A percentile compares a stretch with the other conserved stretches of the same genome.
phyloP scores from a whole-genome alignment of 2,329 filamentous ascomycete genomes.

The Pseudocercospora vitis region DNA sequence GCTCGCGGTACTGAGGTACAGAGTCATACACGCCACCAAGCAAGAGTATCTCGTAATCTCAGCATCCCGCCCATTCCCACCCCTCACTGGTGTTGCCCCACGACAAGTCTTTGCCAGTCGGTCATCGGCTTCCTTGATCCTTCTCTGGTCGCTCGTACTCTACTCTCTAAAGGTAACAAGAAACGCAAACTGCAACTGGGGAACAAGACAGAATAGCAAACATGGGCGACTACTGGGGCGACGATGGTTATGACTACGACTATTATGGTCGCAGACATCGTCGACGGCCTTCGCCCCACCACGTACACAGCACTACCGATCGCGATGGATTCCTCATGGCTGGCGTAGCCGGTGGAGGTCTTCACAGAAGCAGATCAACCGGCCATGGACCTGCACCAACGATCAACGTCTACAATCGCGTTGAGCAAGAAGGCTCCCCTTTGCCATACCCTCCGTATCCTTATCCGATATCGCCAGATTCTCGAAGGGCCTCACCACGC shows the following conservation, averaged over 20 bases:
- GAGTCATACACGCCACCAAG: neutral
- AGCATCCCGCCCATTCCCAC: slow-evolving; percentile 8
- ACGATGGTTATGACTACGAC: slow-evolving; percentile 29
- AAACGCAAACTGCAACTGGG: too few relatives aligned
- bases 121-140: slow-evolving; percentile 4
- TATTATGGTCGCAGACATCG: slow-evolving; percentile 20
- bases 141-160: neutral
- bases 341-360: slow-evolving; percentile 28
- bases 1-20: slow-evolving; percentile 2
- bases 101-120: slow-evolving; percentile 4
- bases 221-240: slow-evolving; percentile 27
- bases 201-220: neutral
- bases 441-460: slow-evolving; percentile 19
- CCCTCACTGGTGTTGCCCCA: slow-evolving; percentile 17
- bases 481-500: slow-evolving; percentile 24
- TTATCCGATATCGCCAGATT: slow-evolving; percentile 32
- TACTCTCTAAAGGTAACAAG: too few relatives aligned
- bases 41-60: slow-evolving; percentile 6
- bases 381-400: slow-evolving; percentile 47
- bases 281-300: slow-evolving; percentile 25
- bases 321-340: slow-evolving; percentile 31
- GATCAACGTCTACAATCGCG: slow-evolving; percentile 50
- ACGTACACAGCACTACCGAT: slow-evolving; percentile 22
- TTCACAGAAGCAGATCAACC: slow-evolving; percentile 48
- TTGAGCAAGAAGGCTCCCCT: slow-evolving; percentile 27